Evolutionary conservation across 805 yeast species (phyloP), one percentile per base, ranked within the genome.

Genomic region (Yamadazyma insecticola): DNA sequence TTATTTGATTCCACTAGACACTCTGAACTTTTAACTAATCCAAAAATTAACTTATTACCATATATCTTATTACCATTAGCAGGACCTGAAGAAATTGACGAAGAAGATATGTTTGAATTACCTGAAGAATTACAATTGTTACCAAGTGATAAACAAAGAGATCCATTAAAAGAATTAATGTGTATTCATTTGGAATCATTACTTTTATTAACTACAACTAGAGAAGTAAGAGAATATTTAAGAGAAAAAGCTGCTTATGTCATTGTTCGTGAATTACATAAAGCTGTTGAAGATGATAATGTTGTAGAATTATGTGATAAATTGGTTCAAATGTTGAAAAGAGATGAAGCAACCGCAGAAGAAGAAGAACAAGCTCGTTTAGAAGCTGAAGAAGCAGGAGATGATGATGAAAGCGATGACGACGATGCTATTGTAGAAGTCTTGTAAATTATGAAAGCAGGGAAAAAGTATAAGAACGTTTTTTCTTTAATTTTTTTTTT

Each of bases 111-210:
- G 68, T 81, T 85, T 47, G 78, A 80, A 30, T 71, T 92, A 44
- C 97, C 97, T 2, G 95, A 85, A 16, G 94, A 85, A 49, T 74
- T 90, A 29, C 95, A 86, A 55, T 67, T 84, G 26, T 62, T 87
- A 26, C 82, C 84, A 7, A 76, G 76, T 16, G 89, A 83, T 39
- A 86, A 87, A 53, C 49, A 66, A 44, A 74, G 92, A 44, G 98
- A 92, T 47, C 81, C 89, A 4, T 63, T 76, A 11, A 60, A 62
- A 13, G 78, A 77, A 8, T 75, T 88, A 32, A 64, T 81, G 16
- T 69, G 76, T 26, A 76, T 77, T 2, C 94, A 86, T 47, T 66
- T 92, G 39, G 97, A 92, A 55, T 74, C 87, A 37, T 57, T 90
- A 26, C 63, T 92, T 33, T 64, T 92, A 28, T 70, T 92, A 32